A percentile compares a stretch with the other conserved stretches of the same genome.
Conservation (phyloP, 306 rosid species). For the Cicer judaicum region DNA sequence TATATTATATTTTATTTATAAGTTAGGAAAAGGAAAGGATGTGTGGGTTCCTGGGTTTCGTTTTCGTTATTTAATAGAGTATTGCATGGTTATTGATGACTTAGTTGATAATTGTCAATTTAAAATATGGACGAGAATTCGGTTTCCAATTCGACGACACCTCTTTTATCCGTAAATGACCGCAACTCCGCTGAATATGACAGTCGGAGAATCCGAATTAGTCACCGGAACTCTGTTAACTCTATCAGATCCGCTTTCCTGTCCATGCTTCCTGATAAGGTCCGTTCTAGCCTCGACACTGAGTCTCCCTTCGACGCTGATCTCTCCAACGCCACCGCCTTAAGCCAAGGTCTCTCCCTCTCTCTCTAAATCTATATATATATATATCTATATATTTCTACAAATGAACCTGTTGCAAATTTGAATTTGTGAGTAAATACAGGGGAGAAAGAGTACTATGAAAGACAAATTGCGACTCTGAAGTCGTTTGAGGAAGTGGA, state of each 20-base stretch:
- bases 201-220: slow-evolving; percentile 10
- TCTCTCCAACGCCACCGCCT: slow-evolving; percentile 53
- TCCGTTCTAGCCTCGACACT: slow-evolving; percentile 56
- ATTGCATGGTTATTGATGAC: slow-evolving; percentile 19
- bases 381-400: background rate
- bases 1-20: too few relatives aligned
- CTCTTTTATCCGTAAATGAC: slow-evolving; percentile 19
- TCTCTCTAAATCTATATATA: background rate
- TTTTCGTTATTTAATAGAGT: background rate
- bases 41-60: background rate
- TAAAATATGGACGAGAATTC: slow-evolving; percentile 34
- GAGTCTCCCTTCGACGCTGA: slow-evolving; percentile 56
- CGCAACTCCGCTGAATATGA: background rate
- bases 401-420: background rate
- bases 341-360: slow-evolving; percentile 57
- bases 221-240: slow-evolving; percentile 49
- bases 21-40: too few relatives aligned
- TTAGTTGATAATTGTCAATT: background rate
- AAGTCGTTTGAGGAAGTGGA: slow-evolving; percentile 78
- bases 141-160: slow-evolving; percentile 28
- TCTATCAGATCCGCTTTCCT: slow-evolving; percentile 53
- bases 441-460: slow-evolving; percentile 78
- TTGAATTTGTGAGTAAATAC: background rate
- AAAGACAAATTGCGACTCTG: slow-evolving; percentile 67
- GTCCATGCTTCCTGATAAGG: slow-evolving; percentile 61